phyloP scores from a whole-genome alignment of 2,329 filamentous ascomycete genomes.

The Coleophoma eucalyptorum region DNA sequence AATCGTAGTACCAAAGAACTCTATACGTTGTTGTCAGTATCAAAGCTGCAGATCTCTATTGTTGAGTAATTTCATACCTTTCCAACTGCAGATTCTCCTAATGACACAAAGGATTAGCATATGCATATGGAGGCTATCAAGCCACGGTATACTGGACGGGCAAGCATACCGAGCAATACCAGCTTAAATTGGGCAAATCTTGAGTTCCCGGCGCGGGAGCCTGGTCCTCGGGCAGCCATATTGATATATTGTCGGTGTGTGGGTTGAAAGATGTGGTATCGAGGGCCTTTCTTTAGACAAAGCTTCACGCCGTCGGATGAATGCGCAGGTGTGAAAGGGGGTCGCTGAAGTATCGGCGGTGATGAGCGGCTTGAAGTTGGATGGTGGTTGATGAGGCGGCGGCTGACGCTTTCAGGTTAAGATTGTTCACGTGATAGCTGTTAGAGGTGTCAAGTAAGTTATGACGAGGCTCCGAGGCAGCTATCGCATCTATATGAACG shows the following conservation, averaged over 20 bases:
- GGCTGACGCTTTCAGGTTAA: not conserved
- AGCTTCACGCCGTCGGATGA: too few species aligned
- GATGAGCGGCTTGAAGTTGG: conserved; percentile 2
- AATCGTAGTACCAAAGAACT: conserved; percentile 97
- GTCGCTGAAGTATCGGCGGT: not conserved
- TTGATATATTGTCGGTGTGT: conserved; percentile 20
- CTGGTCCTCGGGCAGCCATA: conserved; percentile 82
- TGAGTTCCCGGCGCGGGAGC: conserved; percentile 63
- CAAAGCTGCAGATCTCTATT: conserved; percentile 3
- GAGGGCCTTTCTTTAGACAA: too few species aligned
- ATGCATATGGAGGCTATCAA: too few species aligned
- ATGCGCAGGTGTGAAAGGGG: too few species aligned
- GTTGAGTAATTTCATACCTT: conserved; percentile 60
- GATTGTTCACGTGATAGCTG: conserved; percentile 3
- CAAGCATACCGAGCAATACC: conserved; percentile 78
- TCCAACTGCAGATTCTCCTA: conserved; percentile 97
- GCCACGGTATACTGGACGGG: too few species aligned
- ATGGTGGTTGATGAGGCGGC: conserved; percentile 1
- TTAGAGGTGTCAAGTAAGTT: conserved; percentile 1
- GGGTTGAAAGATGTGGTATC: too few species aligned
- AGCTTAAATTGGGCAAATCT: conserved; percentile 99
- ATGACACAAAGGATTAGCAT: not conserved
- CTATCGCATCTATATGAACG: not conserved
- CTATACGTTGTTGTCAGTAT: conserved; percentile 41
- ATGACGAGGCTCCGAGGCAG: not conserved